Evolutionary conservation across 2,329 filamentous ascomycete species (phyloP).

Genomic region (Aspergillus sp.): DNA sequence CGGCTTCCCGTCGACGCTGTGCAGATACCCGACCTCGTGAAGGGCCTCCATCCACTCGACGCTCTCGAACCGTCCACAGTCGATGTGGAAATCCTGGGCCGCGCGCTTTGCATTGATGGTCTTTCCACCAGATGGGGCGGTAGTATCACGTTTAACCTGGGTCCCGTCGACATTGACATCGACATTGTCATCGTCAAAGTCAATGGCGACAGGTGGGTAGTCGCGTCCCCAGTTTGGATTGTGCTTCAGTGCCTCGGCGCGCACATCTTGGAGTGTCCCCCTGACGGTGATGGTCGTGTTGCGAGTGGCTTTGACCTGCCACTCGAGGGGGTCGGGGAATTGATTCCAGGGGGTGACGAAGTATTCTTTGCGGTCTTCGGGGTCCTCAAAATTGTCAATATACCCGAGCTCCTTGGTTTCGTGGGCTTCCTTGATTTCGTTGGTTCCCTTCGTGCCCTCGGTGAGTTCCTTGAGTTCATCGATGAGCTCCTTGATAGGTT

Average conservation of each 20-base stretch:
- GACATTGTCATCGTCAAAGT: neutral
- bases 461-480: too few relatives aligned
- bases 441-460: too few relatives aligned
- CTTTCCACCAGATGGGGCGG: neutral
- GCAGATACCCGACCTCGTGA: neutral
- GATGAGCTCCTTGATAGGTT: too few relatives aligned
- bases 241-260: neutral
- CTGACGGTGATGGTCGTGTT: neutral
- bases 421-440: too few relatives aligned
- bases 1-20: neutral
- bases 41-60: neutral
- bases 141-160: neutral
- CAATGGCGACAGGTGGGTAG: neutral
- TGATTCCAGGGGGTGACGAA: neutral
- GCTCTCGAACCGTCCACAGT: neutral
- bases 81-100: neutral
- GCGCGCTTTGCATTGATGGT: neutral
- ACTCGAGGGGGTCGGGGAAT: neutral
- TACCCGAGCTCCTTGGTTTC: too few relatives aligned
- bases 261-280: neutral
- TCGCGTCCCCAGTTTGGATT: neutral
- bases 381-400: too few relatives aligned
- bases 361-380: neutral
- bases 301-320: neutral
- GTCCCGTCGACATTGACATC: too few relatives aligned